Percentiles rank a stretch among this genome's conserved stretches.
phyloP scores from a whole-genome alignment of 1,284 basidiomycete genomes.

The Xanthoconium separans region DNA sequence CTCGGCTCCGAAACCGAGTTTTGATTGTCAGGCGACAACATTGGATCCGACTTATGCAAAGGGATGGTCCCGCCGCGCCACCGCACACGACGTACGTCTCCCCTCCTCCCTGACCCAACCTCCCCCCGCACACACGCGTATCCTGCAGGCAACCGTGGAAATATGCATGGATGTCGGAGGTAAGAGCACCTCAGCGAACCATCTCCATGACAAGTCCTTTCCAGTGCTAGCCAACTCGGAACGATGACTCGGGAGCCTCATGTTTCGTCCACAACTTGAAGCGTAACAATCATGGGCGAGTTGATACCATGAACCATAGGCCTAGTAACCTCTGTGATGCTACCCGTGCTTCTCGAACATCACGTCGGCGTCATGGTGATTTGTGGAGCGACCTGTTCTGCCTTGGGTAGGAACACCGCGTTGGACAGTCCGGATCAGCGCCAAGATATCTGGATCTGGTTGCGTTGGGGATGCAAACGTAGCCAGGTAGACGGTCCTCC shows the following conservation, averaged over 20 bases:
- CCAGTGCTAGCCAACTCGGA: no score
- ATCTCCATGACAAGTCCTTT: not conserved
- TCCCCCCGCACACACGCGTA: not conserved
- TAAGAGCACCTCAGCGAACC: not conserved
- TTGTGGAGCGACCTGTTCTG: no score
- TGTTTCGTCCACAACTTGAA: no score
- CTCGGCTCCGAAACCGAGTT: not conserved
- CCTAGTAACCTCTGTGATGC: no score
- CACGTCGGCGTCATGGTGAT: no score
- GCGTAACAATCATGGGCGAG: no score
- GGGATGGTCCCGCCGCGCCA: constrained; percentile 5
- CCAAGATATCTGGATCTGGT: no score
- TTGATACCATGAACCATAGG: no score
- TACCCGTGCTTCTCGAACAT: no score
- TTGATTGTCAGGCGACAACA: not conserved
- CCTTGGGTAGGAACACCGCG: no score
- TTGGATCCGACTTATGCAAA: constrained; percentile 5
- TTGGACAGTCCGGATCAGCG: no score
- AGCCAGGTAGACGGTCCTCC: not conserved
- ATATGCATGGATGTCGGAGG: not conserved
- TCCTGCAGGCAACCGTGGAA: not conserved
- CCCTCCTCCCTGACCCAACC: not conserved
- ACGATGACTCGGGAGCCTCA: no score
- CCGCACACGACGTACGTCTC: not conserved
- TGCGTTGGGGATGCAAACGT: not conserved